Base-by-base conservation (phyloP, 768 basidiomycete genomes). In the Cystobasidiopsis lactophilus region DNA sequence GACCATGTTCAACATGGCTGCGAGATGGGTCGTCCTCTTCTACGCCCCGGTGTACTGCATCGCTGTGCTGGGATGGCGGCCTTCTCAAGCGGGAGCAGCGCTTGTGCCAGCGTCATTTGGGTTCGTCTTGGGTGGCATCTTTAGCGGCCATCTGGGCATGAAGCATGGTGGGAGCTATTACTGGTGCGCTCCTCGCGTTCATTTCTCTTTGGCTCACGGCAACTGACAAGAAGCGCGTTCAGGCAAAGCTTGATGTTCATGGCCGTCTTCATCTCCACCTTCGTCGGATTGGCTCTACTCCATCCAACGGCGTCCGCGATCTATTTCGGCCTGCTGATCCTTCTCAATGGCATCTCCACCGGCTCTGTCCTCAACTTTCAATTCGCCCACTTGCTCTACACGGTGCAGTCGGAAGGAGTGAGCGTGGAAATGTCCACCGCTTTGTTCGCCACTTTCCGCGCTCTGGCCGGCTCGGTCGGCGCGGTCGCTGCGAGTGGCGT, bases 311-410 rank as follows among this genome's bases (percentile, higher is more conserved):
- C n/a, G n/a, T n/a, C n/a, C n/a, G n/a, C n/a, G n/a, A n/a, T n/a
- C n/a, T n/a, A n/a, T n/a, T 54, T 49, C 33, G 21, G 40, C 16
- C 35, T 21, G 21, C 37, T 54, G 10, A 46, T 54, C 13, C 16
- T 54, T n/a, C 24, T 38, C 16, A 54, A 54, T 21, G 53, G 53
- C 18, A 14, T 54, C 3, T 46, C 31, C 10, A 39, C 47, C 13
- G 53, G 53, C 19, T 33, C 53, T n/a, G 41, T 50, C 26, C 53
- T 54, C 37, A 48, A 48, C 31, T 54, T 27, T 21, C 49, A 46
- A 3, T 27, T 49, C 13, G 46, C 39, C 16, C 53, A 54, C 27
- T 30, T 54, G 4, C 53, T 54, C 14, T 24, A 46, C 13, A 49
- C 53, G 4, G 53, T 40, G 33, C 48, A 54, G 23, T 46, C 53